phyloP scores from a whole-genome alignment of 805 yeast genomes.

The Nakazawaea holstii region DNA sequence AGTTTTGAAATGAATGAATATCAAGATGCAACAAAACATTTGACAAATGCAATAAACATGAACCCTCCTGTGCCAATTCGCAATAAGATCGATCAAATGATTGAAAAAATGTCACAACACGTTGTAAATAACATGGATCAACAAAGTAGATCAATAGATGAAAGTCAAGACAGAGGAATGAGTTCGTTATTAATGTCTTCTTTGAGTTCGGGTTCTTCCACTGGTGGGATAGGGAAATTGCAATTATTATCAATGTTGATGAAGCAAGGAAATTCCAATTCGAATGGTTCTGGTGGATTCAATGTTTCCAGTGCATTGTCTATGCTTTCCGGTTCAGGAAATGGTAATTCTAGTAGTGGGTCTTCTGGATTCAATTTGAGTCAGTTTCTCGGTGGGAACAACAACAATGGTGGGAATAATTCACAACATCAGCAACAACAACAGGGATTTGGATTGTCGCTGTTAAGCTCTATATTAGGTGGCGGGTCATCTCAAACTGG shows the following conservation, averaged over 20 bases:
- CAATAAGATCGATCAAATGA: not conserved
- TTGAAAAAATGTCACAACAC: slow-evolving; percentile 3
- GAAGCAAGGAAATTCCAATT: not conserved
- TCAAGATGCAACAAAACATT: not conserved
- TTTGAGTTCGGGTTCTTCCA: slow-evolving; percentile 1
- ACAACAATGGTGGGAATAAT: too few relatives aligned
- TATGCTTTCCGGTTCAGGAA: not conserved
- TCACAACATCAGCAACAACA: slow-evolving; percentile 2
- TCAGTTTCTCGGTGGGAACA: too few relatives aligned
- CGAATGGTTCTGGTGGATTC: slow-evolving; percentile 5
- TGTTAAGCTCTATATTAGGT: not conserved
- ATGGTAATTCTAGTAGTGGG: not conserved
- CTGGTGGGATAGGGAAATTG: slow-evolving; percentile 1
- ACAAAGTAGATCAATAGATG: slow-evolving; percentile 1
- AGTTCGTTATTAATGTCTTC: slow-evolving; percentile 4
- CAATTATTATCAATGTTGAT: slow-evolving; percentile 1
- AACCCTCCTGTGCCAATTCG: slow-evolving; percentile 1
- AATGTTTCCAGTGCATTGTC: slow-evolving; percentile 6
- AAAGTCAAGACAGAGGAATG: slow-evolving; percentile 6
- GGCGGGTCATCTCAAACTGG: not conserved
- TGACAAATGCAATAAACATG: not conserved
- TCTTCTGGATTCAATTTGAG: not conserved
- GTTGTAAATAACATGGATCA: slow-evolving; percentile 6
- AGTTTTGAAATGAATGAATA: not conserved
- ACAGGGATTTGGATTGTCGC: not conserved